Base-by-base conservation (phyloP, 371 early-diverging fungal genomes). In the Syncephalastrum contaminatum region DNA sequence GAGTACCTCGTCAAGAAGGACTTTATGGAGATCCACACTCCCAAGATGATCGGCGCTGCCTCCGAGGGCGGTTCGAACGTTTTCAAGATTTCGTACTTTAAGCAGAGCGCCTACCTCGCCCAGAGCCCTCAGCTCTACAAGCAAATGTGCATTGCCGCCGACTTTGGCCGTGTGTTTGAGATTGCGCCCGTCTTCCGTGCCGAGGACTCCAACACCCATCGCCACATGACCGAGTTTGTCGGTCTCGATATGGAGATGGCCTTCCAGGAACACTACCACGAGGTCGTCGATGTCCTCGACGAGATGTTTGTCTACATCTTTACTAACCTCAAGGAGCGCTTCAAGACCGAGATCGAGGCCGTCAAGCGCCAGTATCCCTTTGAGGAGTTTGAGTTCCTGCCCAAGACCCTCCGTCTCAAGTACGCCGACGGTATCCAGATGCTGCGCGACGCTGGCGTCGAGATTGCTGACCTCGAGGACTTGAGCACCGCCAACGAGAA, bases 241-340 rank as follows among this genome's bases (percentile, higher is more conserved):
- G 99, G 99, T 48, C 89, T 99, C 57, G 99, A 99, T 93, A 72
- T 99, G 76, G 99, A 99, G 77, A 99, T 98, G 98, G 94, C 99
- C 10, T 94, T 99, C 71, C 88, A 94, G 57, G 96, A 94, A 73
- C 96, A 96, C 69, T 99, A 99, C 79, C 95, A 96, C 62, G 99
- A 99, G 82, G 89, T 98, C 20, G 77, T 99, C 59, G 89, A 96
- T 53, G 73, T 83, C 42, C 82, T 99, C 46, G 99, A 93, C 71
- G 87, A 90, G 42, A 80, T 99, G 61, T 93, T 99, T 71, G 88
- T 93, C 41, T 83, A 82, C 75, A 92, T 99, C 58, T 96, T 99
- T 72, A 82, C 89, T 47, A 91, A 90, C 58, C 72, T 99, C 52
- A 87, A 93, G 73, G 72, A 77, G 51, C 84, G 95, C 21, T 98